Evolutionary conservation across 169 alveolate species (phyloP).

Genomic region (Plasmodium inui): DNA sequence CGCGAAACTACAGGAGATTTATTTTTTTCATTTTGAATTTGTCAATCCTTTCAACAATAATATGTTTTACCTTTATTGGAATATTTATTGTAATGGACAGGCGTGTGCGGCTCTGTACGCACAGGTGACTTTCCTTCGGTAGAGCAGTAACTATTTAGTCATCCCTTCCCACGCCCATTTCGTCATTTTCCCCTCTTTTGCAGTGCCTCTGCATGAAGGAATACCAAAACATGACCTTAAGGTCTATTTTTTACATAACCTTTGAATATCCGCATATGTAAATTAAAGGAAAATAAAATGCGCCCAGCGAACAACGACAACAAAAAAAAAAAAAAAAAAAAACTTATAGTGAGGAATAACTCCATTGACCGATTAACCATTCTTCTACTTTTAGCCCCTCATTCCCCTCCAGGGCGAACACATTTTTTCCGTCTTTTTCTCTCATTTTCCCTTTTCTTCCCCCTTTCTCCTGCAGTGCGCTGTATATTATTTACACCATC

Average conservation of each 20-base stretch:
- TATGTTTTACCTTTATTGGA: slow-evolving; percentile 67
- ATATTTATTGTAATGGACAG: slow-evolving; percentile 47
- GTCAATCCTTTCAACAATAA: slow-evolving; percentile 72
- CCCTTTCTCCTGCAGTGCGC: background rate
- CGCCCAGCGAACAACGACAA: background rate
- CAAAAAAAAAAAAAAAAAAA: slow-evolving; percentile 11
- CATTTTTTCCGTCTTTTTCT: background rate
- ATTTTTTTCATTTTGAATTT: slow-evolving; percentile 63
- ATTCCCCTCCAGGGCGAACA: background rate
- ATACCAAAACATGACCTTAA: slow-evolving; percentile 17
- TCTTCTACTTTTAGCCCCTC: background rate
- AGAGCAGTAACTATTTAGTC: background rate
- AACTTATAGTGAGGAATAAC: background rate
- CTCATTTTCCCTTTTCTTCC: background rate
- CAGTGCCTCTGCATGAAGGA: slow-evolving; percentile 58
- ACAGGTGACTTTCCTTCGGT: background rate
- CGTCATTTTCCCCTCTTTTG: background rate
- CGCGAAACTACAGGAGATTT: slow-evolving; percentile 52
- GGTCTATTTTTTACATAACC: slow-evolving; percentile 28
- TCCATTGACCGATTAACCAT: background rate
- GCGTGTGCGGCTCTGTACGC: background rate
- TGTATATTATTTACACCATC: slow-evolving; percentile 57
- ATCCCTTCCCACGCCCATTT: background rate
- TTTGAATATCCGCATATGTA: slow-evolving; percentile 70
- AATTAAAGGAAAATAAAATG: background rate